Evolutionary conservation across 202 grass and related monocot genomes (phyloP).

Genomic region (Elaeis oleifera): DNA sequence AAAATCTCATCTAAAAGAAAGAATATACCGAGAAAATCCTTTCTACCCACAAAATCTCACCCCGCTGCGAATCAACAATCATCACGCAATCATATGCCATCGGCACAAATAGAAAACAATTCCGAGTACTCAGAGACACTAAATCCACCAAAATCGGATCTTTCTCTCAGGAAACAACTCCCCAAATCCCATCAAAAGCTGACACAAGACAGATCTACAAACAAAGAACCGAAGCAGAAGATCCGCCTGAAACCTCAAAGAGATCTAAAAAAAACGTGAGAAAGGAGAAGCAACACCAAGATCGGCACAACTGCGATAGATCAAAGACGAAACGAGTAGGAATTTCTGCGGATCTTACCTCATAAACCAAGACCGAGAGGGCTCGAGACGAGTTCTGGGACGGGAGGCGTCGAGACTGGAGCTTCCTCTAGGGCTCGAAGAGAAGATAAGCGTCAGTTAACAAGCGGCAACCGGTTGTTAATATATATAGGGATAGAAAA

Average conservation of each 20-base stretch:
- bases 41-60: too few relatives aligned
- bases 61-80: not conserved
- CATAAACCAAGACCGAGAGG: constrained; percentile 17
- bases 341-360: not conserved
- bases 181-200: not conserved
- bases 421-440: too few relatives aligned
- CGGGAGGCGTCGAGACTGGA: not conserved
- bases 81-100: not conserved
- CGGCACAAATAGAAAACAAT: not conserved
- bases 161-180: not conserved
- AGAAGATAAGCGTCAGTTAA: too few relatives aligned
- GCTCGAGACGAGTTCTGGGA: not conserved
- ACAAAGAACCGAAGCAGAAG: not conserved
- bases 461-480: too few relatives aligned
- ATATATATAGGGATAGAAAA: too few relatives aligned
- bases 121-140: not conserved
- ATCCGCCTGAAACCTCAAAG: not conserved
- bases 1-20: too few relatives aligned
- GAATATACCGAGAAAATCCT: too few relatives aligned
- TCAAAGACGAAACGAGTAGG: not conserved
- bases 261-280: too few relatives aligned
- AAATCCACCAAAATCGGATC: not conserved
- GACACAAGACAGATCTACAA: not conserved
- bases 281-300: not conserved
- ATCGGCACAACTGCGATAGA: not conserved